Evolutionary conservation across 2,329 filamentous ascomycete species (phyloP).

Genomic region (Colletotrichum echinochloae): DNA sequence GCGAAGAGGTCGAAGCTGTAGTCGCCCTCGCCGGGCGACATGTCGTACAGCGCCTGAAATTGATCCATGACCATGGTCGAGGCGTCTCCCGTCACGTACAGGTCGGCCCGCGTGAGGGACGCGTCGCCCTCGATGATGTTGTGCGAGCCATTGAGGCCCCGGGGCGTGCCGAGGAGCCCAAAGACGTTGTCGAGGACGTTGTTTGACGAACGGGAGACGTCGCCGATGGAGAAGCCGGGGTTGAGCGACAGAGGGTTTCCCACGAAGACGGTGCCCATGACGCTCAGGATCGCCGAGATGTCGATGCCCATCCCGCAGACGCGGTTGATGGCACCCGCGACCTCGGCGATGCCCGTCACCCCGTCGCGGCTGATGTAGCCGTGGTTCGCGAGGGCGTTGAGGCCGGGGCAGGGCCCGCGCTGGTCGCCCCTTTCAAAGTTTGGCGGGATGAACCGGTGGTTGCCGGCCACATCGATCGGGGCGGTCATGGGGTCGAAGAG

Average conservation of each 20-base stretch:
- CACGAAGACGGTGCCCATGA: constrained; percentile 60
- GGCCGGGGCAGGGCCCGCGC: constrained; percentile 49
- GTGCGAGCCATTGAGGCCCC: constrained; percentile 63
- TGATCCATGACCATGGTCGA: constrained; percentile 64
- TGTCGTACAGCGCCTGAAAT: constrained; percentile 56
- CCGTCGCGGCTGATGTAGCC: constrained; percentile 50
- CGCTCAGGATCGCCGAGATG: constrained; percentile 54
- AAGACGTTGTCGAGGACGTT: constrained; percentile 57
- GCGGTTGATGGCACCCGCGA: constrained; percentile 39
- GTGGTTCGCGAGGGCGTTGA: constrained; percentile 54
- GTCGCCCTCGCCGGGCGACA: constrained; percentile 35
- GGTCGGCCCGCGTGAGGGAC: constrained; percentile 63
- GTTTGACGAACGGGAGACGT: constrained; percentile 51
- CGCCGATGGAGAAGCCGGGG: constrained; percentile 65
- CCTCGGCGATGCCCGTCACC: constrained; percentile 40
- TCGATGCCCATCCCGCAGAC: constrained; percentile 62
- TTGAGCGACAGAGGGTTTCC: constrained; percentile 63
- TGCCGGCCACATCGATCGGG: constrained; percentile 41
- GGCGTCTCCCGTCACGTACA: constrained; percentile 64
- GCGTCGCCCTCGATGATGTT: constrained; percentile 67
- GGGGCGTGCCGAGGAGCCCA: constrained; percentile 59
- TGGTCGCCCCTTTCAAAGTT: constrained; percentile 45
- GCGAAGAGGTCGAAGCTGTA: constrained; percentile 56
- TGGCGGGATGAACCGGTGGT: constrained; percentile 45
- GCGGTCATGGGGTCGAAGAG: constrained; percentile 40